Percentiles rank a stretch among this genome's conserved stretches.
These are phyloP conservation scores for Phytophthora macrochlamydospora DNA, from an alignment of 352 stramenopile genomes.

Conservation along the genomic window DNA sequence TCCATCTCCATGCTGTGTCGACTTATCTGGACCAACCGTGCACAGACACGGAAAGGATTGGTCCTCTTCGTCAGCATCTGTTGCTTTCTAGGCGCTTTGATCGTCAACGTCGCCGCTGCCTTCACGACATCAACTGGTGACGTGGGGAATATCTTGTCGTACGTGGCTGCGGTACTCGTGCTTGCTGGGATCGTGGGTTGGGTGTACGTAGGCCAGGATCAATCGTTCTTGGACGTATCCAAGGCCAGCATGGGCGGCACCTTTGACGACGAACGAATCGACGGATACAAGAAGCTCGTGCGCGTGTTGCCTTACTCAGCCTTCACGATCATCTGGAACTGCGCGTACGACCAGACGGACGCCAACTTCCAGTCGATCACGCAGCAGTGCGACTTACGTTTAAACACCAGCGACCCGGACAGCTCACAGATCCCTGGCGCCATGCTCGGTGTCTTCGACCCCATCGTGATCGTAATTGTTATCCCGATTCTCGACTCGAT, in stretches of 20 bases:
- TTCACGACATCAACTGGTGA: slow-evolving; percentile 37
- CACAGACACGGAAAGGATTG: slow-evolving; percentile 28
- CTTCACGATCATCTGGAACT: slow-evolving; percentile 63
- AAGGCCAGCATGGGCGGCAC: slow-evolving; percentile 41
- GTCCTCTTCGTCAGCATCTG: slow-evolving; percentile 34
- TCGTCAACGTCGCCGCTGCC: slow-evolving; percentile 51
- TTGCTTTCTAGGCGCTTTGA: slow-evolving; percentile 34
- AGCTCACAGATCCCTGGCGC: slow-evolving; percentile 48
- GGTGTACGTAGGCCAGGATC: slow-evolving; percentile 45
- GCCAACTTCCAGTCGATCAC: slow-evolving; percentile 70
- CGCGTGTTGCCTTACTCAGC: slow-evolving; percentile 50
- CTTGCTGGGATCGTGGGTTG: slow-evolving; percentile 45
- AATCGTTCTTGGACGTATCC: slow-evolving; percentile 43
- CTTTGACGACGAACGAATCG: slow-evolving; percentile 42
- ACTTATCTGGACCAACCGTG: slow-evolving; percentile 30
- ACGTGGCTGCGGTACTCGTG: slow-evolving; percentile 35
- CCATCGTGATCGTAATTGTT: slow-evolving; percentile 40
- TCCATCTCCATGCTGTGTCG: slow-evolving; percentile 51
- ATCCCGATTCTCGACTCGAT: slow-evolving; percentile 44
- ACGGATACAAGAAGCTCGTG: slow-evolving; percentile 55
- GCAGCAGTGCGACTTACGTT: slow-evolving; percentile 60
- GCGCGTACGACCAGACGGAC: slow-evolving; percentile 58
- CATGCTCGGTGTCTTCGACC: slow-evolving; percentile 50
- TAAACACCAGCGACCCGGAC: slow-evolving; percentile 24
- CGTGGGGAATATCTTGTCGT: slow-evolving; percentile 41